Conservation (phyloP, 805 yeast species). For the Wickerhamomyces bisporus region DNA sequence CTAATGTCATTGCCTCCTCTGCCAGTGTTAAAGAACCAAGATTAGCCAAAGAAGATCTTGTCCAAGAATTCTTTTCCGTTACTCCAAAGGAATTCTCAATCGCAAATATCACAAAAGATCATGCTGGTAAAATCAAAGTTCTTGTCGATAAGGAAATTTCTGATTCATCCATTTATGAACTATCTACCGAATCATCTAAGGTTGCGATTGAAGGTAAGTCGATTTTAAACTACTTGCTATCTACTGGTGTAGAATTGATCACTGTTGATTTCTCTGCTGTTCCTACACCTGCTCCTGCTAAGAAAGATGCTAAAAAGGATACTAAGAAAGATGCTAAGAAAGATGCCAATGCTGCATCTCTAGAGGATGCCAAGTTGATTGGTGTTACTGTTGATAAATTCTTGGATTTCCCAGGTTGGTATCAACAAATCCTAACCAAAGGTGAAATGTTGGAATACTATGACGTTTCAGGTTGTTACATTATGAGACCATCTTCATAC, state of each 20-base stretch:
- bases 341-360: constrained; percentile 39
- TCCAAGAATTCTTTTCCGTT: constrained; percentile 54
- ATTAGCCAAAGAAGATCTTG: constrained; percentile 78
- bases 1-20: constrained; percentile 55
- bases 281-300: constrained; percentile 28
- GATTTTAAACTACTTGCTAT: constrained; percentile 40
- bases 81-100: constrained; percentile 58
- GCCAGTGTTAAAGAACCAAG: constrained; percentile 81
- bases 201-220: constrained; percentile 44
- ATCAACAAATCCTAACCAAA: constrained; percentile 91
- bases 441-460: constrained; percentile 99
- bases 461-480: constrained; percentile 98
- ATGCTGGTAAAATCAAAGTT: constrained; percentile 56
- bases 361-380: constrained; percentile 79
- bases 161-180: constrained; percentile 30
- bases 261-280: constrained; percentile 51
- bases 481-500: constrained; percentile 93
- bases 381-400: constrained; percentile 95
- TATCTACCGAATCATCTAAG: constrained; percentile 49
- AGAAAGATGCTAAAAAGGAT: constrained; percentile 16
- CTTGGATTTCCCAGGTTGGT: constrained; percentile 94
- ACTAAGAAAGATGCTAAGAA: constrained; percentile 28
- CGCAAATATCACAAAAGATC: constrained; percentile 39
- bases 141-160: constrained; percentile 49
- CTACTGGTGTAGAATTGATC: constrained; percentile 47